Conservation (phyloP, 2,329 filamentous ascomycete genomes). For the Alternaria panax region DNA sequence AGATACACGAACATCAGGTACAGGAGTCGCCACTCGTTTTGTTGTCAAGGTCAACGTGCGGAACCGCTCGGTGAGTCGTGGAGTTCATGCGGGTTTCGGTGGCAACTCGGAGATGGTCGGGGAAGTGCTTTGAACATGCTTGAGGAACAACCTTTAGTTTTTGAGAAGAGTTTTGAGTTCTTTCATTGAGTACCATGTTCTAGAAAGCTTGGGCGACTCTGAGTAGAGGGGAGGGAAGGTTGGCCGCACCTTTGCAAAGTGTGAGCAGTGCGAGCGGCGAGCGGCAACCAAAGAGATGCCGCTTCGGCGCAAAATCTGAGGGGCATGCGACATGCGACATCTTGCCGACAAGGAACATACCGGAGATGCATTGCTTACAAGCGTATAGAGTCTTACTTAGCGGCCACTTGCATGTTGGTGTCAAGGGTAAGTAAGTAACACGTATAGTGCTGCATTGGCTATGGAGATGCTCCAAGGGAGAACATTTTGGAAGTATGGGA, state of each 20-base stretch:
- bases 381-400: conserved; percentile 22
- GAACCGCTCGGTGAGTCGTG: conserved; percentile 22
- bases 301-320: conserved; percentile 32
- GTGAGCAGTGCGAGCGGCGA: conserved; percentile 10
- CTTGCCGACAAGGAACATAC: conserved; percentile 21
- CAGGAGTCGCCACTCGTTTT: not conserved
- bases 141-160: not conserved
- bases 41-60: conserved; percentile 3
- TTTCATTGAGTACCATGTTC: not conserved
- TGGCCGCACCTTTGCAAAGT: not conserved
- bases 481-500: not conserved
- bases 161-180: not conserved
- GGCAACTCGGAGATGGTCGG: conserved; percentile 24
- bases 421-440: conserved; percentile 3
- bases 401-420: conserved; percentile 15
- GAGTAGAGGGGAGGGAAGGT: not conserved
- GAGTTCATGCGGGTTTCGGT: conserved; percentile 23
- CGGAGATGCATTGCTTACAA: conserved; percentile 22
- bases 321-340: conserved; percentile 25
- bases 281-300: conserved; percentile 37
- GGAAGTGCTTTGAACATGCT: not conserved
- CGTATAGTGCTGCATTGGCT: not conserved
- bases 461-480: not conserved
- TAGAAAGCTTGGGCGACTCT: not conserved
- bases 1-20: not conserved